Conservation (phyloP, 352 stramenopile genomes). For the Pythium myriotylum region DNA sequence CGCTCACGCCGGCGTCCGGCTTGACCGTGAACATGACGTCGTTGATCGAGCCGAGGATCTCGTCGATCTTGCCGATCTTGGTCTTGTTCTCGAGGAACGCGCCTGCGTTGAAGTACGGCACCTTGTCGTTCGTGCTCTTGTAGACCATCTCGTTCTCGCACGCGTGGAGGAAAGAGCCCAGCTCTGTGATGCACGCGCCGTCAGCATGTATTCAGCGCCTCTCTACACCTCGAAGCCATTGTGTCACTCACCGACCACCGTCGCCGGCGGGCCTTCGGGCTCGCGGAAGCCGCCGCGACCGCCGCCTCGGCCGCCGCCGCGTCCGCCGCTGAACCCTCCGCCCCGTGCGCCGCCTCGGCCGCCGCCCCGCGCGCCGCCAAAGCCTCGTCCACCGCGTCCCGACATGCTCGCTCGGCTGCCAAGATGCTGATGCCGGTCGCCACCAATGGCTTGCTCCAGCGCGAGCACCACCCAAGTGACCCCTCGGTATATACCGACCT, state of each 20-base stretch:
- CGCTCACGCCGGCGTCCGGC: conserved; percentile 93
- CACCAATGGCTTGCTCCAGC: conserved; percentile 23
- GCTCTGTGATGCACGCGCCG: conserved; percentile 61
- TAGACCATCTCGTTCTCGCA: conserved; percentile 98
- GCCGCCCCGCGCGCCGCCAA: conserved; percentile 19
- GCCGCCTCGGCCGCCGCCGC: conserved; percentile 43
- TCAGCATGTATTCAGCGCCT: background rate
- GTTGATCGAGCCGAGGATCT: conserved; percentile 98
- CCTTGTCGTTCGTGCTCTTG: conserved; percentile 94
- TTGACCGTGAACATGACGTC: conserved; percentile 98
- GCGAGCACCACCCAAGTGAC: conserved; percentile 19
- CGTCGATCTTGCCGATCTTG: conserved; percentile 98
- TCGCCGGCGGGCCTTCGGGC: conserved; percentile 68
- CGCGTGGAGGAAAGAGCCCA: conserved; percentile 95
- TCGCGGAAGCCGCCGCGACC: conserved; percentile 53
- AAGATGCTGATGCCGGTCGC: conserved; percentile 18
- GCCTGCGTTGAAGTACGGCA: conserved; percentile 99
- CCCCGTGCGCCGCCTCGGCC: conserved; percentile 27
- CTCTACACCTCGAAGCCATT: too few species aligned
- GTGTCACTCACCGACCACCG: conserved; percentile 57
- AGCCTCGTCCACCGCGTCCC: conserved; percentile 41
- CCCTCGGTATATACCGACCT: conserved; percentile 6
- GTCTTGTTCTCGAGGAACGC: conserved; percentile 99
- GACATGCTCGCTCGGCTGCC: conserved; percentile 34
- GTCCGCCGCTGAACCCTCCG: conserved; percentile 35